Conservation (phyloP, 345 rosid species). For the thale cress (Arabidopsis thaliana) region DNA sequence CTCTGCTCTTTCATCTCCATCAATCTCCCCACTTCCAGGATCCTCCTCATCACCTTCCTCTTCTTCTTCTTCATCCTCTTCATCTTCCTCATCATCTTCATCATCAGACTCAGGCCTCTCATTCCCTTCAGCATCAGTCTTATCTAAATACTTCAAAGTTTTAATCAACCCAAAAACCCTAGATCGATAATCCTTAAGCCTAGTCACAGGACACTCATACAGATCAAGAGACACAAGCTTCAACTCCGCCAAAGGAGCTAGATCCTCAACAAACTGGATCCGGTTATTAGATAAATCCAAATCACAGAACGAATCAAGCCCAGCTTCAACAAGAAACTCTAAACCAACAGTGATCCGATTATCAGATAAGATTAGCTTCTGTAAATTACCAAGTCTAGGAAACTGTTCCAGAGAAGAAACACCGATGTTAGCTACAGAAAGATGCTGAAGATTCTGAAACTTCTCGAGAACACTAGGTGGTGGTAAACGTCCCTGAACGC, state of each 20-base stretch:
- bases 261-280: constrained; percentile 74
- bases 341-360: constrained; percentile 74
- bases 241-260: constrained; percentile 66
- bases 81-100: constrained; percentile 70
- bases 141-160: constrained; percentile 80
- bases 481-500: constrained; percentile 66
- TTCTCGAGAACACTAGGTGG: constrained; percentile 57
- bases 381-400: constrained; percentile 61
- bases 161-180: constrained; percentile 78
- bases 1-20: constrained; percentile 57
- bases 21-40: constrained; percentile 72
- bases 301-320: constrained; percentile 66
- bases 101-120: constrained; percentile 84
- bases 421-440: constrained; percentile 70
- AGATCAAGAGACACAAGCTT: constrained; percentile 77
- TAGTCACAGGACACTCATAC: constrained; percentile 83
- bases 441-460: constrained; percentile 67
- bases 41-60: constrained; percentile 66
- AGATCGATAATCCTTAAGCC: constrained; percentile 73
- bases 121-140: constrained; percentile 78
- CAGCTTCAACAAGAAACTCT: constrained; percentile 67
- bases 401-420: constrained; percentile 74
- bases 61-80: constrained; percentile 64
- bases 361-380: constrained; percentile 69
- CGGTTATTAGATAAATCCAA: constrained; percentile 75